These are phyloP conservation scores for Daedaleopsis sinensis DNA, from an alignment of 768 basidiomycete species.

Conservation along the genomic window DNA sequence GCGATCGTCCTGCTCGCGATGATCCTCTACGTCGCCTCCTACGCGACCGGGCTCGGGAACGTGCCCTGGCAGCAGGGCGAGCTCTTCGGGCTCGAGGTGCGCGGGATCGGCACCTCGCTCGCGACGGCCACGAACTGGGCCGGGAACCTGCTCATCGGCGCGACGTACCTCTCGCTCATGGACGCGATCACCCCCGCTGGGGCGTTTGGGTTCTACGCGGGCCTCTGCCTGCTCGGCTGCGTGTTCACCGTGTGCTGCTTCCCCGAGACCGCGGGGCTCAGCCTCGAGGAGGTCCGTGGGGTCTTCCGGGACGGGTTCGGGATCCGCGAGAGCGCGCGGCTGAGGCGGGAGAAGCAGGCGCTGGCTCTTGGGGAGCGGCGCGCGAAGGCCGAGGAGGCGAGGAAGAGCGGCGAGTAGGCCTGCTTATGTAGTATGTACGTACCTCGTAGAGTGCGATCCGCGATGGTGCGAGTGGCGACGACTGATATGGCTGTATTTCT, in stretches of 20 bases:
- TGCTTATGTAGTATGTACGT: too few relatives aligned
- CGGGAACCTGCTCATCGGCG: conserved; percentile 73
- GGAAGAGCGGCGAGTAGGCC: conserved; percentile 3
- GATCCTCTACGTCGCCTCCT: conserved; percentile 82
- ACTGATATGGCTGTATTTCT: conserved; percentile 15
- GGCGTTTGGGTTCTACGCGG: conserved; percentile 78
- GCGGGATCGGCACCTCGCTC: conserved; percentile 77
- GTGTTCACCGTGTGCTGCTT: conserved; percentile 71
- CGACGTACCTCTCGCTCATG: conserved; percentile 84
- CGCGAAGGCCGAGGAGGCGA: neutral
- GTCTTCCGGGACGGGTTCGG: conserved; percentile 70
- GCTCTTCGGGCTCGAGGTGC: conserved; percentile 77
- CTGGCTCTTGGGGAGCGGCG: conserved; percentile 10
- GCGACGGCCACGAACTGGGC: conserved; percentile 81
- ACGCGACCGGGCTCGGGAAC: conserved; percentile 78
- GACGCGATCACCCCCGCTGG: conserved; percentile 70
- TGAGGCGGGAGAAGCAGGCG: conserved; percentile 48
- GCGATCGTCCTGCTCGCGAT: conserved; percentile 75
- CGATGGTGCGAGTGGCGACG: neutral
- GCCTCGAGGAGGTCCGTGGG: conserved; percentile 66
- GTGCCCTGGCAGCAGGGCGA: conserved; percentile 91
- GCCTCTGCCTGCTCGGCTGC: conserved; percentile 69
- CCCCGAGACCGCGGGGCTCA: conserved; percentile 79
- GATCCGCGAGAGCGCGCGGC: conserved; percentile 54
- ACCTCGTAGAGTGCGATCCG: neutral